A percentile compares a stretch with the other conserved stretches of the same genome.
Conservation (phyloP, 2,329 filamentous ascomycete genomes). For the Elsinoe ampelina region DNA sequence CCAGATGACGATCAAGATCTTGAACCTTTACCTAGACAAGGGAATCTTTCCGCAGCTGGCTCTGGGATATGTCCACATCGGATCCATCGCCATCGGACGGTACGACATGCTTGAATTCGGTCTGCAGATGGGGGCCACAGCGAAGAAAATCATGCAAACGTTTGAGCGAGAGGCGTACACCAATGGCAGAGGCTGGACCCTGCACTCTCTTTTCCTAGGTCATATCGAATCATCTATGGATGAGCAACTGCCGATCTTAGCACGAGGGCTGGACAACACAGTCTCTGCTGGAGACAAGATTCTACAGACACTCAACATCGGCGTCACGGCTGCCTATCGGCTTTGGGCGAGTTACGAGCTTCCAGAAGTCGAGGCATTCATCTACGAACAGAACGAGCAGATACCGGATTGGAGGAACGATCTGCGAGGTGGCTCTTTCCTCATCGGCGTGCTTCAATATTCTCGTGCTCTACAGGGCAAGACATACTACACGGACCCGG, state of each 20-base stretch:
- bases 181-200: slow-evolving; percentile 57
- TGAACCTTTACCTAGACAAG: slow-evolving; percentile 53
- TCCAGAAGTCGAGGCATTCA: slow-evolving; percentile 60
- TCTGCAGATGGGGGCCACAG: slow-evolving; percentile 53
- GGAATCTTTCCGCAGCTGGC: slow-evolving; percentile 63
- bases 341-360: slow-evolving; percentile 63
- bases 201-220: slow-evolving; percentile 60
- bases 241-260: slow-evolving; percentile 50
- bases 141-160: slow-evolving; percentile 54
- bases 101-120: slow-evolving; percentile 64
- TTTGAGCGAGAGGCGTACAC: slow-evolving; percentile 55
- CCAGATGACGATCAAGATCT: slow-evolving; percentile 56
- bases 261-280: slow-evolving; percentile 57
- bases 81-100: slow-evolving; percentile 56
- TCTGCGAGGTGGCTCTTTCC: slow-evolving; percentile 59
- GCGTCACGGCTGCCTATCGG: slow-evolving; percentile 55
- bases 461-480: slow-evolving; percentile 66
- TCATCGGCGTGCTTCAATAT: slow-evolving; percentile 57
- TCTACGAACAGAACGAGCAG: slow-evolving; percentile 63
- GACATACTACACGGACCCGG: slow-evolving; percentile 45
- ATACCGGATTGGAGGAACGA: slow-evolving; percentile 64
- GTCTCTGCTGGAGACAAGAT: slow-evolving; percentile 61
- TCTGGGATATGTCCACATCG: slow-evolving; percentile 58
- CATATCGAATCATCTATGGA: slow-evolving; percentile 58
- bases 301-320: slow-evolving; percentile 62